phyloP scores from a whole-genome alignment of 495 filamentous ascomycete species.

The Aspergillus funiculosus region DNA sequence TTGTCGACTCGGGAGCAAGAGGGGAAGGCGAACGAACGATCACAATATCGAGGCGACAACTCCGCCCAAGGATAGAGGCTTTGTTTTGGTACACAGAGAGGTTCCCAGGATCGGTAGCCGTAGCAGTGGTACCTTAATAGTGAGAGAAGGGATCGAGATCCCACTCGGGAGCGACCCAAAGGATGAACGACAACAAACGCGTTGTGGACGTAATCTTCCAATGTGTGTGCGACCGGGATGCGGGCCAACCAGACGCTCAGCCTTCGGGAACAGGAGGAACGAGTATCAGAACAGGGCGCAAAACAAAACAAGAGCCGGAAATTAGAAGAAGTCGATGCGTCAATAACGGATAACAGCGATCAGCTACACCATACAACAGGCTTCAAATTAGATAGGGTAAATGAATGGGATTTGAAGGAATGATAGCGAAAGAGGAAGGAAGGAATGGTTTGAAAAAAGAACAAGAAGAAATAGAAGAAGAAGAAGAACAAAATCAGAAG shows the following conservation, averaged over 20 bases:
- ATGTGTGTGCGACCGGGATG: conserved; percentile 19
- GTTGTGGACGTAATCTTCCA: conserved; percentile 16
- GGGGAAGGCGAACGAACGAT: background rate
- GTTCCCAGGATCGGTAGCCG: no score
- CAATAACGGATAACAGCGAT: conserved; percentile 1
- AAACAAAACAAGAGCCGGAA: conserved; percentile 9
- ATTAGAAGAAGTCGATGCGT: conserved; percentile 3
- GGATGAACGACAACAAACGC: conserved; percentile 24
- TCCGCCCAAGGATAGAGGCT: background rate
- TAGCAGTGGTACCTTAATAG: no score
- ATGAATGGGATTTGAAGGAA: background rate
- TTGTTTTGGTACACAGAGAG: background rate
- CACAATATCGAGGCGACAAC: background rate
- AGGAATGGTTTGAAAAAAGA: conserved; percentile 1
- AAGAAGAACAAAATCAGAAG: no score
- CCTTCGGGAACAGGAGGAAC: conserved; percentile 10
- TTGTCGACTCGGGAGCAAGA: conserved; percentile 6
- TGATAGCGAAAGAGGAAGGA: conserved; percentile 7
- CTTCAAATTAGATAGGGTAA: conserved; percentile 10
- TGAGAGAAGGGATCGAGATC: conserved; percentile 8
- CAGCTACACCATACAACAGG: conserved; percentile 13
- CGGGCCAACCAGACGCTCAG: conserved; percentile 17
- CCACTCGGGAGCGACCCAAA: conserved; percentile 4
- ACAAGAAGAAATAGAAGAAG: conserved; percentile 8
- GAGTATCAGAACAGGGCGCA: conserved; percentile 9